Percentiles rank a stretch among this genome's conserved stretches.
phyloP scores from a whole-genome alignment of 2,329 filamentous ascomycete genomes.

The Ophiocordyceps camponoti-rufipedis region DNA sequence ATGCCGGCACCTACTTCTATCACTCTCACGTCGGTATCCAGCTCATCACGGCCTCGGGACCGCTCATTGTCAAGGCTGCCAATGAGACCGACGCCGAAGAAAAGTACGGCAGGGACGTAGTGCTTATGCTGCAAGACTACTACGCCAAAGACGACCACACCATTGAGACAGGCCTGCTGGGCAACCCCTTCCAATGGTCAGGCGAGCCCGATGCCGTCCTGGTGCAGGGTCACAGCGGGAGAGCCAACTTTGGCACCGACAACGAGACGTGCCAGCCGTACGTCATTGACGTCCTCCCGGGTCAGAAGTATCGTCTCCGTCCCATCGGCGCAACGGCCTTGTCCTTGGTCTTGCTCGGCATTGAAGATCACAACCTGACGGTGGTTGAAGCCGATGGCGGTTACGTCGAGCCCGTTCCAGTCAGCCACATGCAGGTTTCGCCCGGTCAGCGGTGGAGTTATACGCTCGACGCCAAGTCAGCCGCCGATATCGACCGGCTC shows the following conservation, averaged over 20 bases:
- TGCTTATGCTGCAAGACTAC: slow-evolving; percentile 36
- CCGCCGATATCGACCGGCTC: slow-evolving; percentile 17
- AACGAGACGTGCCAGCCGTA: slow-evolving; percentile 14
- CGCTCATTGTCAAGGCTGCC: slow-evolving; percentile 39
- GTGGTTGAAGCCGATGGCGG: slow-evolving; percentile 42
- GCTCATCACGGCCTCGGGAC: slow-evolving; percentile 34
- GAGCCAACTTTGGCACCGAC: background rate
- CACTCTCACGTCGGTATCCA: slow-evolving; percentile 49
- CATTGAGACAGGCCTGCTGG: slow-evolving; percentile 30
- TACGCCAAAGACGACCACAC: slow-evolving; percentile 32
- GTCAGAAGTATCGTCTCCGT: slow-evolving; percentile 40
- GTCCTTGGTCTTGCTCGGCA: slow-evolving; percentile 32
- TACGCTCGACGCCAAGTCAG: slow-evolving; percentile 32
- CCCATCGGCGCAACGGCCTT: slow-evolving; percentile 39
- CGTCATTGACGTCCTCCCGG: slow-evolving; percentile 38
- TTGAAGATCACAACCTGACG: slow-evolving; percentile 37
- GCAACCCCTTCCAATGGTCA: slow-evolving; percentile 33
- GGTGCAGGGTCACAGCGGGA: slow-evolving; percentile 3
- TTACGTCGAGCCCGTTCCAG: slow-evolving; percentile 29
- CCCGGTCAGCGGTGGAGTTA: slow-evolving; percentile 43
- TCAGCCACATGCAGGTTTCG: slow-evolving; percentile 33
- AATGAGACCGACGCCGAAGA: slow-evolving; percentile 27
- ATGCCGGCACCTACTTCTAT: slow-evolving; percentile 48
- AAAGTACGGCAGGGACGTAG: slow-evolving; percentile 40
- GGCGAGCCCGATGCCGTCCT: slow-evolving; percentile 29